Base-by-base conservation (phyloP, 2,329 filamentous ascomycete genomes). In the Biscogniauxia marginata region DNA sequence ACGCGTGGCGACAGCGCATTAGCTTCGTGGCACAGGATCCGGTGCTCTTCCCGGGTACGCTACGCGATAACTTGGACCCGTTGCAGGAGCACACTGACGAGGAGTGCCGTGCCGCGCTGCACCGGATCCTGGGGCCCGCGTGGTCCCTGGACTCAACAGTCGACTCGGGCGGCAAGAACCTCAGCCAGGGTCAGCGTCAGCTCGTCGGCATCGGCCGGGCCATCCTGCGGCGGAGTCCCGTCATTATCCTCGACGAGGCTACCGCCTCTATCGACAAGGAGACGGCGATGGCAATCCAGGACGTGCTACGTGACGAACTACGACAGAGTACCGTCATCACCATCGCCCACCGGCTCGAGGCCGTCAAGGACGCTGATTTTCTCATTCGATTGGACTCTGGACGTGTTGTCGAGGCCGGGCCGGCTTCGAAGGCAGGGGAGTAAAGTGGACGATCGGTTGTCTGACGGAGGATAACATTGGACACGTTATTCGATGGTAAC, bases 51-150 rank as follows among this genome's bases (percentile, higher is more conserved):
- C 82, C 83, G 0, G 83, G 83, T 3, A 81, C 81, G 0, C 67
- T 85, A 39, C 77, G 81, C 21, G 80, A 85, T 66, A 86, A 92
- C 66, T 79, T 93, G 20, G 89, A 93, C 62, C 86, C 89, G 0
- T 77, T 88, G 52, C 76, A 76, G 5, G 83, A 87, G 58, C 78
- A 79, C 54, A 78, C 84, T 16, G 78, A 84, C 47, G 68, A 66
- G 2, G 81, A 80, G 54, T 82, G 81, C 65, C 70, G 71, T 4
- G 71, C 73, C 6, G 79, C 82, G 1, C 76, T 92, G 3, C 75
- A 76, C 13, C 82, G 85, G 7, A 87, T 89, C 0, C 73, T 92
- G 0, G 80, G 82, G 1, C 64, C 70, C 0, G 70, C 68, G 50
- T 81, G 84, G 70, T 69, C 69, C 2, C 72, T 85, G 0, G 66